phyloP scores from a whole-genome alignment of 768 basidiomycete species.

The Pleurotus salmoneostramineus region DNA sequence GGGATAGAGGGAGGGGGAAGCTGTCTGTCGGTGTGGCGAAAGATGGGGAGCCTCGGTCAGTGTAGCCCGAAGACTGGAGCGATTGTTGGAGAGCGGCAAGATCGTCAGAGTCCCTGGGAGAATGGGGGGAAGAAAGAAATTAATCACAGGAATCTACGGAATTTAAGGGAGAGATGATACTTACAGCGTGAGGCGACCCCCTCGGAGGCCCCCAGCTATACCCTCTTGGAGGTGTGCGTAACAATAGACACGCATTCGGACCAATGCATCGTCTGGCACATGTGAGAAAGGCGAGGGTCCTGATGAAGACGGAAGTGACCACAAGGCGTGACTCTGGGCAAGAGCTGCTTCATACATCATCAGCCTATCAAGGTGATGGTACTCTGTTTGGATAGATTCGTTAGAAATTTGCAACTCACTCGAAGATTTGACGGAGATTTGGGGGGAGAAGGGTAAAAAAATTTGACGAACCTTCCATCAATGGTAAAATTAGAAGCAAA shows the following conservation, averaged over 20 bases:
- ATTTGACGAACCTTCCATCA: conserved; percentile 73
- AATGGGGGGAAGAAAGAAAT: not conserved
- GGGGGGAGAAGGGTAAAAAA: not conserved
- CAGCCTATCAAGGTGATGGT: conserved; percentile 41
- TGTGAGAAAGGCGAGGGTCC: conserved; percentile 29
- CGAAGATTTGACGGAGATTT: conserved; percentile 3
- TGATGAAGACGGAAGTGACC: conserved; percentile 50
- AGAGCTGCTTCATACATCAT: conserved; percentile 80
- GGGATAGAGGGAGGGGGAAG: conserved; percentile 11
- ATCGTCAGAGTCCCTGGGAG: conserved; percentile 67
- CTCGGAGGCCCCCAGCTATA: conserved; percentile 74
- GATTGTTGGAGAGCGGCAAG: conserved; percentile 67
- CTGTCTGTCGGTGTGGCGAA: conserved; percentile 11
- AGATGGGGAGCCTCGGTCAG: conserved; percentile 14
- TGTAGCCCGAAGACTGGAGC: conserved; percentile 36
- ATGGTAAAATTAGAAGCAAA: conserved; percentile 73
- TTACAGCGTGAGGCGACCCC: conserved; percentile 81
- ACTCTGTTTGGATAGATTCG: conserved; percentile 26
- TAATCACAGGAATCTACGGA: conserved; percentile 1
- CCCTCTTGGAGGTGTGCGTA: conserved; percentile 87
- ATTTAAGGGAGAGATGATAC: conserved; percentile 18
- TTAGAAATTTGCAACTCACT: no score
- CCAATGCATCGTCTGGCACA: conserved; percentile 53
- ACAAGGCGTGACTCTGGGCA: conserved; percentile 78
- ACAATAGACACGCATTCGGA: conserved; percentile 84